Evolutionary conservation across 2,329 filamentous ascomycete genomes (phyloP), one percentile per base, ranked within the genome.

Genomic region (Aschersonia sp.): DNA sequence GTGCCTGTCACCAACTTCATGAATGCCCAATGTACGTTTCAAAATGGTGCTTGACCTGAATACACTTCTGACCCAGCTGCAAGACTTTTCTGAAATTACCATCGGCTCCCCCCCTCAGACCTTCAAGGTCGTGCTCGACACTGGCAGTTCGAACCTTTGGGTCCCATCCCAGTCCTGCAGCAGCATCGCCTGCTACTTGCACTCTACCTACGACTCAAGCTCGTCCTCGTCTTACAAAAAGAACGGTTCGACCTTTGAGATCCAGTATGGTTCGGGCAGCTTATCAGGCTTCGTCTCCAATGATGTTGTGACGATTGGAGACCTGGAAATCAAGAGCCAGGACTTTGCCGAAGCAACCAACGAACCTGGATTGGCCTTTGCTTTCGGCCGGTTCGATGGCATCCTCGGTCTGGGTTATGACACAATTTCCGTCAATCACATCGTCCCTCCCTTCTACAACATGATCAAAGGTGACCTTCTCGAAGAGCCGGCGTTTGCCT

Each of bases 121-220:
- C 57, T 98, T 98, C 81, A 98, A 98, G 79, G 94, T 98, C 56
- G 85, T 98, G 54, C 83, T 98, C 54, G 92, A 98, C 68, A 98
- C 92, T 31, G 92, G 92, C 60, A 96, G 88, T 76, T 97, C 92
- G 66, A 98, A 98, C 75, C 79, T 98, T 54, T 98, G 94, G 94
- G 89, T 98, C 51, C 94, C 94, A 40, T 95, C 89, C 30, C 74
- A 79, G 49, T 76, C 87, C 62, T 98, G 94, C 68, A 82, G 78
- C 63, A 96, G 89, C 63, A 98, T 98, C 62, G 94, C 92, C 55
- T 98, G 92, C 79, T 98, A 90, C 71, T 81, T 98, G 51, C 92
- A 98, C 76, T 81, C 70, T 68, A 98, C 94, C 73, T 98, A 97
- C 72, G 88, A 97, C 69, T 92, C 88, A 50, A 85, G 82, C 39